These are phyloP conservation scores for Aspergillus steynii DNA, from an alignment of 495 filamentous ascomycete species.

Conservation along the genomic window DNA sequence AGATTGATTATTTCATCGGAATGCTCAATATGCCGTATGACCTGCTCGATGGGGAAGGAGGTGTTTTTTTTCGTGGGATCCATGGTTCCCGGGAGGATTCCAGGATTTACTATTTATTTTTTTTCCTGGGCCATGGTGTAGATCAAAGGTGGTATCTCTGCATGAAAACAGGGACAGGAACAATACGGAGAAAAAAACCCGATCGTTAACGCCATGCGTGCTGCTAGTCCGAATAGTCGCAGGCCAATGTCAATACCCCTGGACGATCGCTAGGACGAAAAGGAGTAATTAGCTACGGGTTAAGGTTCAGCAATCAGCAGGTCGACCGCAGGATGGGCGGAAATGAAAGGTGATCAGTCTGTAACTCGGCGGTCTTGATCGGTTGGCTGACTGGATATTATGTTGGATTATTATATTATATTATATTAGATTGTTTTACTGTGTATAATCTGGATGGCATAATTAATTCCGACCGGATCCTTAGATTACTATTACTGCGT, in stretches of 20 bases:
- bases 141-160: too few relatives aligned
- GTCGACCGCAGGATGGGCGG: too few relatives aligned
- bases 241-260: background rate
- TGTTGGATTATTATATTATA: background rate
- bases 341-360: background rate
- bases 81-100: too few relatives aligned
- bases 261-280: background rate
- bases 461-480: too few relatives aligned
- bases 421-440: background rate
- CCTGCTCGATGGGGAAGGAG: conserved; percentile 1
- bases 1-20: background rate
- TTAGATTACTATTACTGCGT: too few relatives aligned
- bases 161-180: too few relatives aligned
- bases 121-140: too few relatives aligned
- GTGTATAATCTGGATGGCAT: background rate
- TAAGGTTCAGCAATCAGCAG: background rate
- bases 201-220: background rate
- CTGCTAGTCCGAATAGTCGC: background rate
- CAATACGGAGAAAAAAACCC: background rate
- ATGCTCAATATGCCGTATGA: background rate
- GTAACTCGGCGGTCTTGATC: background rate
- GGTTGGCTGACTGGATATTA: background rate
- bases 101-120: too few relatives aligned
- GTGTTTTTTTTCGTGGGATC: background rate
- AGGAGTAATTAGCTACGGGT: background rate